phyloP scores from a whole-genome alignment of 192 early-diverging fungal genomes.

The Backusella westeae region DNA sequence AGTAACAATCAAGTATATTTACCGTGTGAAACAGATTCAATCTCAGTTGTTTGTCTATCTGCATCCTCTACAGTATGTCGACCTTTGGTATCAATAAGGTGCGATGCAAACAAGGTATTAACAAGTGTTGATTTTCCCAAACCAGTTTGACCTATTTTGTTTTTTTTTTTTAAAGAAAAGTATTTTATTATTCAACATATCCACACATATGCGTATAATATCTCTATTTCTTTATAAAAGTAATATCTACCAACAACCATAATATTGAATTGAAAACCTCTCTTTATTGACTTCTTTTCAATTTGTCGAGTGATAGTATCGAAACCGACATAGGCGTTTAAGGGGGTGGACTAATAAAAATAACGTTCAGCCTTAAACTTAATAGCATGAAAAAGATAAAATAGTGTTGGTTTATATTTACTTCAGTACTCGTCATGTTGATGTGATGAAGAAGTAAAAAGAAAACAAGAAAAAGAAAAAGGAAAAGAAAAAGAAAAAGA shows the following conservation, averaged over 20 bases:
- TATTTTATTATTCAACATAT: neutral
- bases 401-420: neutral
- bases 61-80: slow-evolving; percentile 78
- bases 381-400: neutral
- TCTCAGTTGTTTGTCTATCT: slow-evolving; percentile 92
- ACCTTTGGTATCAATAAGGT: slow-evolving; percentile 91
- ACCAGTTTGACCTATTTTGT: slow-evolving; percentile 80
- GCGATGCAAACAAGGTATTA: slow-evolving; percentile 97
- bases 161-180: neutral
- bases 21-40: slow-evolving; percentile 88
- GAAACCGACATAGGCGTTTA: slow-evolving; percentile 96
- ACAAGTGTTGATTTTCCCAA: slow-evolving; percentile 98
- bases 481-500: neutral
- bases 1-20: slow-evolving; percentile 5
- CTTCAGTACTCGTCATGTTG: neutral
- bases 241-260: slow-evolving; percentile 87
- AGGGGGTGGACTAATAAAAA: slow-evolving; percentile 42
- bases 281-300: slow-evolving; percentile 95
- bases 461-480: neutral
- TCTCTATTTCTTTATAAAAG: neutral
- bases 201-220: neutral
- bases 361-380: neutral
- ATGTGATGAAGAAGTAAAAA: neutral
- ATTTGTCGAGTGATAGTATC: slow-evolving; percentile 97
- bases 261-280: slow-evolving; percentile 97